phyloP scores from a whole-genome alignment of 768 basidiomycete species.

The Baorangia bicolor region DNA sequence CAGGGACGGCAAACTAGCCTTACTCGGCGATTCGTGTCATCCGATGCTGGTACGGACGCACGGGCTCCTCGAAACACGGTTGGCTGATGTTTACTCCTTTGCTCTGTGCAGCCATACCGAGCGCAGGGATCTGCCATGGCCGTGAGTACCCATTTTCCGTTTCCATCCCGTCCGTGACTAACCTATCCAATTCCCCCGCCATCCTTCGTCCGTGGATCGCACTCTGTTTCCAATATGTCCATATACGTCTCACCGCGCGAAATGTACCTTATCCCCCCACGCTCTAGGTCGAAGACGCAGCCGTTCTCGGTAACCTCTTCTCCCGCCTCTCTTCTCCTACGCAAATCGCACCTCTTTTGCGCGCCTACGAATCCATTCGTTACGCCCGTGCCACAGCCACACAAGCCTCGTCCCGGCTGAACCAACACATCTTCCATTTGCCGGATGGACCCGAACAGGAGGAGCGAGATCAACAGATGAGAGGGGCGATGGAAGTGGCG shows the following conservation, averaged over 20 bases:
- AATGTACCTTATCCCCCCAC: not conserved
- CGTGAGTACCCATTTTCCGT: slow-evolving; percentile 26
- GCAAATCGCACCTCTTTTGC: slow-evolving; percentile 47
- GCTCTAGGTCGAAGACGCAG: slow-evolving; percentile 36
- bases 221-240: not conserved
- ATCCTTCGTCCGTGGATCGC: not conserved
- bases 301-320: slow-evolving; percentile 49
- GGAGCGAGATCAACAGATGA: slow-evolving; percentile 51
- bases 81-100: not conserved
- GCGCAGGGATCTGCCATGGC: slow-evolving; percentile 59
- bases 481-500: slow-evolving; percentile 43
- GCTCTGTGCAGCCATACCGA: slow-evolving; percentile 42
- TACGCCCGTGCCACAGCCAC: slow-evolving; percentile 47
- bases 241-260: not conserved
- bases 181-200: not conserved
- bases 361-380: slow-evolving; percentile 53
- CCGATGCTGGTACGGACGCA: slow-evolving; percentile 45
- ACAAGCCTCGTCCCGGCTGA: slow-evolving; percentile 48
- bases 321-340: slow-evolving; percentile 40
- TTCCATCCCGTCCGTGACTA: not conserved
- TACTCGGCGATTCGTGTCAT: slow-evolving; percentile 58
- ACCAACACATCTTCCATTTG: slow-evolving; percentile 56
- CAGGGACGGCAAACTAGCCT: slow-evolving; percentile 38
- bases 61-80: not conserved
- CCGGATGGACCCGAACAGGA: slow-evolving; percentile 53